Percentiles rank a stretch among this genome's conserved stretches.
These are phyloP conservation scores for Gossypium raimondii DNA, from an alignment of 345 rosid genomes.

Conservation along the genomic window DNA sequence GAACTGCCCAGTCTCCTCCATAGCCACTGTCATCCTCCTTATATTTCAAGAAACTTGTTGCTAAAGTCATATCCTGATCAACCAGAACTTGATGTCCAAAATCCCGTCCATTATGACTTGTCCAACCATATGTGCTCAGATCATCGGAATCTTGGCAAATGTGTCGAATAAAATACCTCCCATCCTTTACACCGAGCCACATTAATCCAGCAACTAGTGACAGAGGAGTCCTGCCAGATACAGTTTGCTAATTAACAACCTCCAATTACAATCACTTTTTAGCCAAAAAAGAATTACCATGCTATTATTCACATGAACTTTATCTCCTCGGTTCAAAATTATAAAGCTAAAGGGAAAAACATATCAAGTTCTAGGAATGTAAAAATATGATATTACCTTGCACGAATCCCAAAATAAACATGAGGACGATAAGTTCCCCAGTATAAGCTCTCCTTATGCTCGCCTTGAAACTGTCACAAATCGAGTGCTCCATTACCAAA, in stretches of 20 bases:
- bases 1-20: slow-evolving; percentile 96
- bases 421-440: slow-evolving; percentile 95
- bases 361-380: background rate
- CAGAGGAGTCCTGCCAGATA: slow-evolving; percentile 57
- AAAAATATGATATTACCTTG: slow-evolving; percentile 40
- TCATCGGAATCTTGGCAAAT: slow-evolving; percentile 73
- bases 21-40: slow-evolving; percentile 66
- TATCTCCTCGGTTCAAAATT: background rate
- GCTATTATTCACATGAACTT: background rate
- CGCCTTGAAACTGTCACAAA: slow-evolving; percentile 71
- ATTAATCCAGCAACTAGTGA: slow-evolving; percentile 84
- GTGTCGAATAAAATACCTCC: slow-evolving; percentile 61
- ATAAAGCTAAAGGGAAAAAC: background rate
- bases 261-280: background rate
- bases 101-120: slow-evolving; percentile 79
- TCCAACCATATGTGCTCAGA: slow-evolving; percentile 78
- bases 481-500: slow-evolving; percentile 1
- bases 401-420: slow-evolving; percentile 79
- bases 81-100: slow-evolving; percentile 69
- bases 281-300: background rate
- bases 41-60: slow-evolving; percentile 76
- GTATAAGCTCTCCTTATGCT: slow-evolving; percentile 73
- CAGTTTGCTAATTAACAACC: slow-evolving; percentile 17
- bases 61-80: slow-evolving; percentile 64
- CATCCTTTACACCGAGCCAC: slow-evolving; percentile 84